These are phyloP conservation scores for Ramalina peruviana DNA, from an alignment of 495 filamentous ascomycete genomes.

Conservation along the genomic window DNA sequence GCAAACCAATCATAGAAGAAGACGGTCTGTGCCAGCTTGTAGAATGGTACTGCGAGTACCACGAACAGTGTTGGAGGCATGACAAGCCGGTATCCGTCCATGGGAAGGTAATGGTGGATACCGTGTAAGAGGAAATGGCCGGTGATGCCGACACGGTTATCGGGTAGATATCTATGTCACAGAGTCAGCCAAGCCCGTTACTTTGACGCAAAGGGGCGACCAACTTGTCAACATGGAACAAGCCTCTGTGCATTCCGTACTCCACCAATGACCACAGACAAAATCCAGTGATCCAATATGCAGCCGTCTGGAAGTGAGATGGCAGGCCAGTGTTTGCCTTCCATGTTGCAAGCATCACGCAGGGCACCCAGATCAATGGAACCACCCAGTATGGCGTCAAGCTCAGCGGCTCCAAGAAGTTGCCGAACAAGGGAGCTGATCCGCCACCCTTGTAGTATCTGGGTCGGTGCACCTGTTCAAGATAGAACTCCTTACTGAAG, in stretches of 20 bases:
- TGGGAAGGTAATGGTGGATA: constrained; percentile 95
- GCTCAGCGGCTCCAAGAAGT: constrained; percentile 89
- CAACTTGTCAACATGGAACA: constrained; percentile 90
- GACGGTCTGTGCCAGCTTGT: constrained; percentile 74
- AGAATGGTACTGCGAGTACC: constrained; percentile 76
- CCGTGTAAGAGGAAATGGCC: constrained; percentile 91
- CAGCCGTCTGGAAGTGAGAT: constrained; percentile 25
- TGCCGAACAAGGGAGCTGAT: constrained; percentile 91
- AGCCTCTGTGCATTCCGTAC: constrained; percentile 76
- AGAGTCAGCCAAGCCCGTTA: neutral
- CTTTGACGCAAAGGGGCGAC: constrained; percentile 16
- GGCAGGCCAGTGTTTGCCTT: constrained; percentile 47
- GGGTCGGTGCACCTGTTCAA: constrained; percentile 89
- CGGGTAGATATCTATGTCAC: constrained; percentile 59
- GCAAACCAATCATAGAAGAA: constrained; percentile 79
- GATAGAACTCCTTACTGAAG: constrained; percentile 86
- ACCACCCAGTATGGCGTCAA: constrained; percentile 90
- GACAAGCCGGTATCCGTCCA: constrained; percentile 93
- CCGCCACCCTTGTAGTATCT: constrained; percentile 86
- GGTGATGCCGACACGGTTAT: constrained; percentile 81
- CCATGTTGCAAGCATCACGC: constrained; percentile 58
- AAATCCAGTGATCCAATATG: constrained; percentile 52
- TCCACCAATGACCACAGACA: constrained; percentile 81
- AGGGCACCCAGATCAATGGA: constrained; percentile 75
- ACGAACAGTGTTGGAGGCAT: constrained; percentile 92